A percentile compares a stretch with the other conserved stretches of the same genome.
phyloP scores from a whole-genome alignment of 1,284 basidiomycete genomes.

The Fomes fomentarius region DNA sequence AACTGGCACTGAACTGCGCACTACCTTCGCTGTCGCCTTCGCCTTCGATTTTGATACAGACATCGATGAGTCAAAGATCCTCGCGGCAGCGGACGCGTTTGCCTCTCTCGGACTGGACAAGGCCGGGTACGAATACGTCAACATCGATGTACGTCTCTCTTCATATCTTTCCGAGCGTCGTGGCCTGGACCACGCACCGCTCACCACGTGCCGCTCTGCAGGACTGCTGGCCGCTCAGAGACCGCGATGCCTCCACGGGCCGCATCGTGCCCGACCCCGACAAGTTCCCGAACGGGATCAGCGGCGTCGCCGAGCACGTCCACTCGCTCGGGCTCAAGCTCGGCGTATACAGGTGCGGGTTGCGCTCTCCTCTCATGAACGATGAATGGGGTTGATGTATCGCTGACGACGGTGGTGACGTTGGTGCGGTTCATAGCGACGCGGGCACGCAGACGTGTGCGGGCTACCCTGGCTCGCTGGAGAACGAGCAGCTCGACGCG shows the following conservation, averaged over 20 bases:
- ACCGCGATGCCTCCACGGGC: slow-evolving; percentile 43
- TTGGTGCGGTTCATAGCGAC: slow-evolving; percentile 39
- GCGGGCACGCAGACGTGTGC: slow-evolving; percentile 57
- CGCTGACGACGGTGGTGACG: neutral
- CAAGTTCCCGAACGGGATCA: slow-evolving; percentile 59
- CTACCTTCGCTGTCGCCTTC: no score
- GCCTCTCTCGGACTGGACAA: slow-evolving; percentile 50
- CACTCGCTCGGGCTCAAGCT: slow-evolving; percentile 55
- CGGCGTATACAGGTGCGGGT: slow-evolving; percentile 54
- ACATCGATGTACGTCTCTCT: slow-evolving; percentile 48
- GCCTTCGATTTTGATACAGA: slow-evolving; percentile 30
- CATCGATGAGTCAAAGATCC: slow-evolving; percentile 48
- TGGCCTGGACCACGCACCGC: no score
- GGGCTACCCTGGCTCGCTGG: slow-evolving; percentile 55
- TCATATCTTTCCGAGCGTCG: no score
- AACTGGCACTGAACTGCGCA: no score
- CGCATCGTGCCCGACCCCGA: slow-evolving; percentile 50
- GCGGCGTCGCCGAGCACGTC: slow-evolving; percentile 44
- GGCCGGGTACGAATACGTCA: slow-evolving; percentile 56
- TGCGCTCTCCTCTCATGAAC: no score
- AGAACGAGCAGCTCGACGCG: slow-evolving; percentile 51
- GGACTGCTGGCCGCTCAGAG: slow-evolving; percentile 55
- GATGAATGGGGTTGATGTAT: neutral
- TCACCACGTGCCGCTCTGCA: slow-evolving; percentile 28
- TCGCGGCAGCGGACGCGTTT: slow-evolving; percentile 51